Percentiles rank a stretch among this genome's conserved stretches.
These are phyloP conservation scores for Lophiostoma macrostomum DNA, from an alignment of 495 filamentous ascomycete species.

Conservation along the genomic window DNA sequence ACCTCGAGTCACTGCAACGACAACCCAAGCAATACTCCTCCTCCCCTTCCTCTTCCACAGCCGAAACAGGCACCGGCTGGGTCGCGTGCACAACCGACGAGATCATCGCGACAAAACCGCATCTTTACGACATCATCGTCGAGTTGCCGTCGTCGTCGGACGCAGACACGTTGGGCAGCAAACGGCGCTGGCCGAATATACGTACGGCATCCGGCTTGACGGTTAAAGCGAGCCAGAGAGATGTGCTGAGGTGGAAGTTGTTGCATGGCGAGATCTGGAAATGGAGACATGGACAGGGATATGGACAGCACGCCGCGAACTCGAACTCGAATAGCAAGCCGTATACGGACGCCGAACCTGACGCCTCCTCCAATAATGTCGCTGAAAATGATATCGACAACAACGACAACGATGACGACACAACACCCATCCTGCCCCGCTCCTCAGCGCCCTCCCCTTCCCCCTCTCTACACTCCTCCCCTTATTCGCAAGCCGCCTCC, in stretches of 20 bases:
- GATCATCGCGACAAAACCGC: slow-evolving; percentile 76
- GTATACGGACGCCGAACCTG: slow-evolving; percentile 21
- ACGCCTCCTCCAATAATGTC: slow-evolving; percentile 17
- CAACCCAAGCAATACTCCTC: too few relatives aligned
- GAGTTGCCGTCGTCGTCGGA: slow-evolving; percentile 68
- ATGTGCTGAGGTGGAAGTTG: slow-evolving; percentile 72
- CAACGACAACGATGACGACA: slow-evolving; percentile 36
- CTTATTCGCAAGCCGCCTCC: too few relatives aligned
- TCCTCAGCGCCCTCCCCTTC: too few relatives aligned
- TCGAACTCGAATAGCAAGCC: slow-evolving; percentile 37
- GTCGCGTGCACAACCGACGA: slow-evolving; percentile 93
- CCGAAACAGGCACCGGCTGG: too few relatives aligned
- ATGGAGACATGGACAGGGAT: slow-evolving; percentile 13
- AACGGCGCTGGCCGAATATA: slow-evolving; percentile 73
- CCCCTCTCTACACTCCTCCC: too few relatives aligned
- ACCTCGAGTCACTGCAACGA: too few relatives aligned
- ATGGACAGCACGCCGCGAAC: too few relatives aligned
- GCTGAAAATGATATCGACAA: slow-evolving; percentile 19
- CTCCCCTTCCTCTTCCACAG: too few relatives aligned
- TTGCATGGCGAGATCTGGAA: slow-evolving; percentile 63
- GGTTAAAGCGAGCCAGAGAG: slow-evolving; percentile 87
- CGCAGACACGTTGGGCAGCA: slow-evolving; percentile 50
- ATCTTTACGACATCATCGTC: slow-evolving; percentile 84
- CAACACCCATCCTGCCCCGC: too few relatives aligned
- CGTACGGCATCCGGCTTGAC: slow-evolving; percentile 55